phyloP scores from a whole-genome alignment of 2,329 filamentous ascomycete genomes.

The Monosporascus sp. region DNA sequence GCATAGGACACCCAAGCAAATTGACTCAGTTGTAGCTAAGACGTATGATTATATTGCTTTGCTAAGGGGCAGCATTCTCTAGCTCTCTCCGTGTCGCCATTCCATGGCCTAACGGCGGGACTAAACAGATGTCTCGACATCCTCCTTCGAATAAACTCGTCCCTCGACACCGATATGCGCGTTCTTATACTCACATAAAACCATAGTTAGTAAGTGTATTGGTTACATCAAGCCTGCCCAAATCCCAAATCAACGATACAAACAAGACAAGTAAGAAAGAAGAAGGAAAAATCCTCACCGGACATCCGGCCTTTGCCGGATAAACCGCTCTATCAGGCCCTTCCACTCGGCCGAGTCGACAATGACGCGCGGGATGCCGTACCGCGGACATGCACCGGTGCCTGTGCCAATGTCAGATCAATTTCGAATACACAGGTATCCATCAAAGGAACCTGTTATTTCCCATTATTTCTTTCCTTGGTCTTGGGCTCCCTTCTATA shows the following conservation, averaged over 20 bases:
- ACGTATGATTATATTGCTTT: too few species aligned
- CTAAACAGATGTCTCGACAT: constrained; percentile 1
- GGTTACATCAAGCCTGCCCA: background rate
- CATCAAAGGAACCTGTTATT: too few species aligned
- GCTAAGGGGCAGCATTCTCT: too few species aligned
- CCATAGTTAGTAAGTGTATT: background rate
- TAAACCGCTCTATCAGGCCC: constrained; percentile 66
- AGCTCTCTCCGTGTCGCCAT: too few species aligned
- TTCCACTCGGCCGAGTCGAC: constrained; percentile 62
- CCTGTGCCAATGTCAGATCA: constrained; percentile 14
- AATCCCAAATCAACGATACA: background rate
- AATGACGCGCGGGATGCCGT: constrained; percentile 68
- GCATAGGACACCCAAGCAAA: too few species aligned
- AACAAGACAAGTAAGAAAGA: background rate
- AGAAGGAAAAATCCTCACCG: constrained; percentile 44
- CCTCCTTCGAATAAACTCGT: constrained; percentile 23
- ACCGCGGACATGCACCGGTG: constrained; percentile 71
- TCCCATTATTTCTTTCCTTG: background rate
- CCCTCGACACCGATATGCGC: constrained; percentile 27
- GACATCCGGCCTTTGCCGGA: constrained; percentile 64
- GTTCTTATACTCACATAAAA: constrained; percentile 14
- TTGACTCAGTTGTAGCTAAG: too few species aligned
- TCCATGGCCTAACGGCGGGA: background rate
- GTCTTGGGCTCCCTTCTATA: too few species aligned
- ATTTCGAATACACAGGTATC: too few species aligned